Percentiles rank a stretch among this genome's conserved stretches.
These are phyloP conservation scores for Tillandsia leiboldiana DNA, from an alignment of 176 grass and related monocot species.

Conservation along the genomic window DNA sequence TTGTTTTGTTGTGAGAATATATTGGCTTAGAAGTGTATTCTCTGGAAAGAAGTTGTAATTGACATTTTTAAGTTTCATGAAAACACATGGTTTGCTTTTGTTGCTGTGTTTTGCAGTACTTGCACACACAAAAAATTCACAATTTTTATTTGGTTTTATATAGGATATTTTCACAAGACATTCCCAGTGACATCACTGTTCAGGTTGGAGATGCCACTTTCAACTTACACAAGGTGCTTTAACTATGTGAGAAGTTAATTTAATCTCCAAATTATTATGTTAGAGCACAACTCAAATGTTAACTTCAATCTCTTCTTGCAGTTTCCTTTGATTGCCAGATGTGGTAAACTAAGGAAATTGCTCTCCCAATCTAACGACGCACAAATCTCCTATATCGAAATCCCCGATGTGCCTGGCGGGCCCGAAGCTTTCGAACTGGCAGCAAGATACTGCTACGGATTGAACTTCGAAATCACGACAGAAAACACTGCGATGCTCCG, in stretches of 20 bases:
- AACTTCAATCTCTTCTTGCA: slow-evolving; percentile 7
- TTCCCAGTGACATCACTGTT: slow-evolving; percentile 56
- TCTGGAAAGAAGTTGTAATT: neutral
- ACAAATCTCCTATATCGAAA: slow-evolving; percentile 28
- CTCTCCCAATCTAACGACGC: slow-evolving; percentile 21
- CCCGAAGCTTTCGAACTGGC: slow-evolving; percentile 58
- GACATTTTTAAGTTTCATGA: neutral
- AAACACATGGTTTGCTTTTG: neutral
- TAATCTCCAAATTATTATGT: too few species aligned
- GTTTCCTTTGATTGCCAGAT: slow-evolving; percentile 52
- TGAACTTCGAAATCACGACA: slow-evolving; percentile 53
- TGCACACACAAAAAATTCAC: neutral
- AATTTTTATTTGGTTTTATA: neutral
- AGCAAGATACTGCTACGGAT: slow-evolving; percentile 68
- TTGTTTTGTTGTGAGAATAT: too few species aligned
- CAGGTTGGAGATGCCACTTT: slow-evolving; percentile 49
- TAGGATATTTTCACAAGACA: slow-evolving; percentile 78
- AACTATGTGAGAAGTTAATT: neutral
- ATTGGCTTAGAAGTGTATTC: too few species aligned
- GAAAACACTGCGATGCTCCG: slow-evolving; percentile 70
- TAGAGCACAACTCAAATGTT: neutral
- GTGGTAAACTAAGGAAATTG: slow-evolving; percentile 60
- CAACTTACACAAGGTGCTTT: slow-evolving; percentile 64
- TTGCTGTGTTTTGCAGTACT: neutral
- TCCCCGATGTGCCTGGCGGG: slow-evolving; percentile 56